Conservation (phyloP, 2,329 filamentous ascomycete species). For the Penicillium hesseltinei region DNA sequence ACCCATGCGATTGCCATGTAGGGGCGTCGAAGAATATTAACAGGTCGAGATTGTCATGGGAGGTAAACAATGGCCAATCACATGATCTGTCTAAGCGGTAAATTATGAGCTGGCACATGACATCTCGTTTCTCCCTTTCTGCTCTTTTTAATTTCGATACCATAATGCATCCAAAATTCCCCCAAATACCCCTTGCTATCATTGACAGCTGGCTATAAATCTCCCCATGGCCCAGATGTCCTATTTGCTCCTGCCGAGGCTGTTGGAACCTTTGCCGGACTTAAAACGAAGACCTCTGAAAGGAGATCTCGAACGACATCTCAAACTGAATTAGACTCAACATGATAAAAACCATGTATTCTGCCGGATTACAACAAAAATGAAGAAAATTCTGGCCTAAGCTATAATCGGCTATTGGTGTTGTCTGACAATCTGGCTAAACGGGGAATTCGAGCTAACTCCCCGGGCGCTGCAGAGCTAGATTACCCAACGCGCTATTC, state of each 20-base stretch:
- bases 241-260: not conserved
- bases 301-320: no score
- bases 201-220: not conserved
- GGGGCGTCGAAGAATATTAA: not conserved
- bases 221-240: no score
- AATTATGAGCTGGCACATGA: not conserved
- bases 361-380: no score
- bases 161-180: not conserved
- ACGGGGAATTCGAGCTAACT: no score
- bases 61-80: not conserved
- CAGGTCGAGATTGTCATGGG: not conserved
- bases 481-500: no score
- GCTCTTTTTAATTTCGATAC: not conserved
- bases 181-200: no score
- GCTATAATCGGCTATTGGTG: no score
- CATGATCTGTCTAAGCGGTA: not conserved
- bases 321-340: no score
- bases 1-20: not conserved
- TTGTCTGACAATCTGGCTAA: no score
- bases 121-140: not conserved
- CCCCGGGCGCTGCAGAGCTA: no score
- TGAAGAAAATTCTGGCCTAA: no score
- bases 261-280: slow-evolving; percentile 42
- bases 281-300: slow-evolving; percentile 41
- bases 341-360: no score